Evolutionary conservation across 1,284 basidiomycete species (phyloP).

Genomic region (Pholiota adiposa): DNA sequence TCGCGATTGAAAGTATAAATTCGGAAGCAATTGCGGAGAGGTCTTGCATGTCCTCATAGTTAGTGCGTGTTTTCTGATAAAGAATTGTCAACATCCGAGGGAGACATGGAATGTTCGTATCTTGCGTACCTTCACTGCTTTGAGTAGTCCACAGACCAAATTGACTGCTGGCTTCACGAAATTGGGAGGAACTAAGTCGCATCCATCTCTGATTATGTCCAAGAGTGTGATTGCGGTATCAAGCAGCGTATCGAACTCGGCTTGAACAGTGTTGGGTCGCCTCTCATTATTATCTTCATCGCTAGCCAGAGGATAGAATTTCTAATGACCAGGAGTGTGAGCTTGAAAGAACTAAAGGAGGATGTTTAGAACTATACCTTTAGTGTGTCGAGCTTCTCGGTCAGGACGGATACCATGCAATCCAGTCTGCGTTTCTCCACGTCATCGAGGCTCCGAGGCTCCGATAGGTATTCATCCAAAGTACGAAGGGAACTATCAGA

Average conservation of each 20-base stretch:
- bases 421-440: neutral
- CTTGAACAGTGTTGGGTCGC: neutral
- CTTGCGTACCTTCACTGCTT: neutral
- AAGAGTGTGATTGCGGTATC: neutral
- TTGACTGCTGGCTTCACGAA: neutral
- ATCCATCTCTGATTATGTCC: neutral
- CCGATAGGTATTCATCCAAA: neutral
- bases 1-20: neutral
- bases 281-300: neutral
- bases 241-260: neutral
- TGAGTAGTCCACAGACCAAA: neutral
- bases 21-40: neutral
- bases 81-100: neutral
- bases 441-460: neutral
- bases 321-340: neutral
- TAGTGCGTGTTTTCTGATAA: neutral
- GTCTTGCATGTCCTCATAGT: constrained; percentile 1
- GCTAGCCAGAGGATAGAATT: neutral
- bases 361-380: neutral
- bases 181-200: neutral
- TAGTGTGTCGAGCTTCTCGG: neutral
- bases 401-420: neutral
- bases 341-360: no score
- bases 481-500: neutral
- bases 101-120: no score